Conservation (phyloP, 768 basidiomycete species). For the Podaxis mareebaensis region DNA sequence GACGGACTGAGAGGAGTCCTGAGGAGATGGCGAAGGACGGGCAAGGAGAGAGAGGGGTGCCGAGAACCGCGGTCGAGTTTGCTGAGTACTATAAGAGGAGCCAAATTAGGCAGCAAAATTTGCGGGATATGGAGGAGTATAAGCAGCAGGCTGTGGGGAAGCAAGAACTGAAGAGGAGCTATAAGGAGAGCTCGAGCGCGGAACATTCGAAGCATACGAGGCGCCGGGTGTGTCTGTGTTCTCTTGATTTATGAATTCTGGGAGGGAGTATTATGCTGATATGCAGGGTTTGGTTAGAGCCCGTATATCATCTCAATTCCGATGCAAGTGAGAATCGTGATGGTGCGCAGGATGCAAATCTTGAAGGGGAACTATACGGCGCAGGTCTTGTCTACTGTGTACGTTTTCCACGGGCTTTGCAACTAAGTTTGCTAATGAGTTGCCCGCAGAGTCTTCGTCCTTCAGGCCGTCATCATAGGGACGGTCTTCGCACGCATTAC, state of each 20-base stretch:
- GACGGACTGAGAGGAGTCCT: slow-evolving; percentile 41
- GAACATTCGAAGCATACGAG: slow-evolving; percentile 54
- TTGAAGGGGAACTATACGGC: slow-evolving; percentile 35
- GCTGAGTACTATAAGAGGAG: slow-evolving; percentile 32
- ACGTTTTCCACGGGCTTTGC: background rate
- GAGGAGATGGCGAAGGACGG: slow-evolving; percentile 13
- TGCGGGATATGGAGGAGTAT: slow-evolving; percentile 49
- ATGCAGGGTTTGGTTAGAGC: slow-evolving; percentile 22
- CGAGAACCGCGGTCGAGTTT: slow-evolving; percentile 51
- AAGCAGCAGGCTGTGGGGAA: slow-evolving; percentile 42
- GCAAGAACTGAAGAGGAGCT: slow-evolving; percentile 39
- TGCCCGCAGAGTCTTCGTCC: slow-evolving; percentile 33
- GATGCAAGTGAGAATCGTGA: slow-evolving; percentile 45
- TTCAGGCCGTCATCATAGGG: slow-evolving; percentile 48
- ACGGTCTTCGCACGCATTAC: slow-evolving; percentile 61
- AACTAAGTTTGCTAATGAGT: slow-evolving; percentile 23
- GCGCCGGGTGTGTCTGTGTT: slow-evolving; percentile 19
- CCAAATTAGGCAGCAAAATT: slow-evolving; percentile 24
- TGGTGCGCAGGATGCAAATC: slow-evolving; percentile 43
- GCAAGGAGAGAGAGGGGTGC: slow-evolving; percentile 32
- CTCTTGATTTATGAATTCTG: background rate
- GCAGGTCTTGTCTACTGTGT: slow-evolving; percentile 31
- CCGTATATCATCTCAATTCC: slow-evolving; percentile 40
- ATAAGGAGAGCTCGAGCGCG: slow-evolving; percentile 43
- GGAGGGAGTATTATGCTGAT: background rate